These are phyloP conservation scores for Venturia effusa DNA, from an alignment of 2,329 filamentous ascomycete genomes.

Conservation along the genomic window DNA sequence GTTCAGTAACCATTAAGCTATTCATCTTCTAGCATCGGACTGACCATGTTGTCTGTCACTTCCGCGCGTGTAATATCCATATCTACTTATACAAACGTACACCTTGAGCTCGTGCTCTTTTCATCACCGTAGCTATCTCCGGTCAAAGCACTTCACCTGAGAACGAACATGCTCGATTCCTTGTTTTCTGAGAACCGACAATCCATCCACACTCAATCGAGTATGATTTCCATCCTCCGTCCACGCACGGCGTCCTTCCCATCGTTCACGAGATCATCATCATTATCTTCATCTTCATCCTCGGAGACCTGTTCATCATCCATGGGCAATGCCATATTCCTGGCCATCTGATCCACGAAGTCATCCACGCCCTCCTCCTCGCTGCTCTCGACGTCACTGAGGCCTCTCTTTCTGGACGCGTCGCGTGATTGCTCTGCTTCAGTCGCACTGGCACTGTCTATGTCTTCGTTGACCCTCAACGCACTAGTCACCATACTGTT, in stretches of 20 bases:
- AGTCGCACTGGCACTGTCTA: background rate
- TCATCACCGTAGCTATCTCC: background rate
- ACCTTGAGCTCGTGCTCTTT: background rate
- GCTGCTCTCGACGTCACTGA: background rate
- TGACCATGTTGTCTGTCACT: background rate
- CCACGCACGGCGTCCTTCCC: background rate
- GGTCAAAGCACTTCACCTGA: too few relatives aligned
- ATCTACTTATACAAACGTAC: background rate
- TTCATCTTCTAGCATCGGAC: background rate
- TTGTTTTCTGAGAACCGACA: background rate
- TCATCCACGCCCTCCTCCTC: background rate
- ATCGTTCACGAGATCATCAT: background rate
- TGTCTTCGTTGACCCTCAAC: background rate
- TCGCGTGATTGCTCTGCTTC: slow-evolving; percentile 1
- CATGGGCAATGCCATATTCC: background rate
- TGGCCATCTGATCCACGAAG: background rate
- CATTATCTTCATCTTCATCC: background rate
- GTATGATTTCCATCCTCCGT: background rate
- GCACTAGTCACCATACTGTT: slow-evolving; percentile 10
- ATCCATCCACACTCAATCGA: background rate
- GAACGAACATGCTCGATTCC: background rate
- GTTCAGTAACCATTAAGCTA: background rate
- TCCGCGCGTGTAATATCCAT: background rate
- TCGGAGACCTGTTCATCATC: slow-evolving; percentile 5
- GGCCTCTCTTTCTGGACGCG: background rate